A percentile compares a stretch with the other conserved stretches of the same genome.
phyloP scores from a whole-genome alignment of 805 yeast genomes.

The Candida maesae region DNA sequence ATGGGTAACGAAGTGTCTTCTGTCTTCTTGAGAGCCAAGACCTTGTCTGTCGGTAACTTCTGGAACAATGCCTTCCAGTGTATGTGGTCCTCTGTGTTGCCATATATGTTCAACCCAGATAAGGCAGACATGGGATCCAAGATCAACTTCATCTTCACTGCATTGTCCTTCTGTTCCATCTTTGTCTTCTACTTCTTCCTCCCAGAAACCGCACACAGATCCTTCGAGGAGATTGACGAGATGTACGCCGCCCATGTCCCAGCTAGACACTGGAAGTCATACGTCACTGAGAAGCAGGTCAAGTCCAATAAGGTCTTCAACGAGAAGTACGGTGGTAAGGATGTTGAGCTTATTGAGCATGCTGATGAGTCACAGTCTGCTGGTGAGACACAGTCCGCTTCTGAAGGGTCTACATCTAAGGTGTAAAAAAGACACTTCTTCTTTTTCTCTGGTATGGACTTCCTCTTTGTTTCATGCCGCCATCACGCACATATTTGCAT shows the following conservation, averaged over 20 bases:
- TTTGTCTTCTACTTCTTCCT: slow-evolving; percentile 43
- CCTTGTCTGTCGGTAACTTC: slow-evolving; percentile 32
- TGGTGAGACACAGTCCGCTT: no score
- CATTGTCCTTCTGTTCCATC: slow-evolving; percentile 27
- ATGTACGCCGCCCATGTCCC: slow-evolving; percentile 36
- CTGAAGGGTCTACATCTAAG: no score
- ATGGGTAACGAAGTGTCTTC: slow-evolving; percentile 37
- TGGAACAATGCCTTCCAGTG: slow-evolving; percentile 30
- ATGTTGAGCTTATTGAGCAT: no score
- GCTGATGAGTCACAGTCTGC: no score
- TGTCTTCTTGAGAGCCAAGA: slow-evolving; percentile 36
- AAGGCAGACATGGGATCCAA: slow-evolving; percentile 40
- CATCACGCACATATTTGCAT: no score
- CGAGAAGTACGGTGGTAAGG: no score
- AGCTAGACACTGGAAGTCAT: slow-evolving; percentile 27
- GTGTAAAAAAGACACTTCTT: no score
- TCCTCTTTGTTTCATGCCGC: no score
- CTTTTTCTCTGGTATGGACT: no score
- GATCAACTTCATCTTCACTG: slow-evolving; percentile 42
- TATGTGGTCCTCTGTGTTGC: slow-evolving; percentile 36
- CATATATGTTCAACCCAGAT: slow-evolving; percentile 43
- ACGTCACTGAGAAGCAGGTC: slow-evolving; percentile 8
- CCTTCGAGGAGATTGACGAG: slow-evolving; percentile 53
- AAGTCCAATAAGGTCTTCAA: slow-evolving; percentile 5
- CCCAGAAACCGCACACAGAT: slow-evolving; percentile 52